Conservation (phyloP, 805 yeast species). For the Monosporozyma aquatica region DNA sequence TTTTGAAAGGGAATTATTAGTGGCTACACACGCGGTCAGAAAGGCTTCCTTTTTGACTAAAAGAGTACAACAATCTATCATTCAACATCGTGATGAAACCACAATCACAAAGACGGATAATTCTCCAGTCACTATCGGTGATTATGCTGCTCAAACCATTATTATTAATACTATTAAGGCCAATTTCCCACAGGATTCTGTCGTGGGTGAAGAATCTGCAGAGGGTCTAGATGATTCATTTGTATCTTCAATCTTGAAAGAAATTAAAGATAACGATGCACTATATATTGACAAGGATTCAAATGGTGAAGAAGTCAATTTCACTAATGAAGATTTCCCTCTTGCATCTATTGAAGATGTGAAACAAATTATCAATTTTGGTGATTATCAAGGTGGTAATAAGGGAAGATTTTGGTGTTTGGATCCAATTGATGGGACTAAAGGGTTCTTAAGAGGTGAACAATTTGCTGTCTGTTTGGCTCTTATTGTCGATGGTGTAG, state of each 20-base stretch:
- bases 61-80: conserved; percentile 48
- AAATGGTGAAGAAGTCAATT: conserved; percentile 12
- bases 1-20: conserved; percentile 56
- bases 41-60: conserved; percentile 75
- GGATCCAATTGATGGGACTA: conserved; percentile 98
- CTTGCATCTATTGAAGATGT: conserved; percentile 42
- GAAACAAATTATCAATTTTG: conserved; percentile 62
- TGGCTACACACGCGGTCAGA: conserved; percentile 86
- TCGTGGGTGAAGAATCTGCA: conserved; percentile 94
- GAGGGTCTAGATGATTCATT: conserved; percentile 47
- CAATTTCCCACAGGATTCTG: conserved; percentile 74
- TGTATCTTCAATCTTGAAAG: conserved; percentile 44
- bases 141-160: conserved; percentile 91
- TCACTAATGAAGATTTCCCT: conserved; percentile 16
- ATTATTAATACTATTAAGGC: conserved; percentile 72
- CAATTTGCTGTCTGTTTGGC: conserved; percentile 96
- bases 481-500: conserved; percentile 74
- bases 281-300: conserved; percentile 20
- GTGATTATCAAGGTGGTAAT: conserved; percentile 70
- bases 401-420: conserved; percentile 89
- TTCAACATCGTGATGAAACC: conserved; percentile 36
- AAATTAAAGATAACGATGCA: conserved; percentile 46
- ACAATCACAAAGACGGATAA: conserved; percentile 77
- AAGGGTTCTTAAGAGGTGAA: conserved; percentile 90
- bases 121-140: conserved; percentile 95